Evolutionary conservation across 352 stramenopile genomes (phyloP).

Genomic region (Phytophthora citrophthora): DNA sequence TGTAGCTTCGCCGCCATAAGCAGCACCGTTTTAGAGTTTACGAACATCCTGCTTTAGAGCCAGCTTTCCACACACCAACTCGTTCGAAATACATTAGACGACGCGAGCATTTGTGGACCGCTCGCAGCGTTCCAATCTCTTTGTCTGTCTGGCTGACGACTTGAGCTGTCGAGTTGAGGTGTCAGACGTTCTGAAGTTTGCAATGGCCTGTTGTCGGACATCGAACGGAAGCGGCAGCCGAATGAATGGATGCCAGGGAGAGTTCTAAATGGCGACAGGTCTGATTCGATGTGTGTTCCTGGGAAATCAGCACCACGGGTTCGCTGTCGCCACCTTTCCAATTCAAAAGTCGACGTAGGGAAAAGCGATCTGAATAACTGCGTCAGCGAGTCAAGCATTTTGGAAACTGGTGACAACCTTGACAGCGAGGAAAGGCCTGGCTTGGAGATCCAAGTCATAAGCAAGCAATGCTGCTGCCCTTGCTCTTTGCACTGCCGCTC

Average conservation of each 20-base stretch:
- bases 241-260: constrained; percentile 3
- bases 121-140: neutral
- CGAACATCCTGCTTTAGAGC: neutral
- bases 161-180: constrained; percentile 20
- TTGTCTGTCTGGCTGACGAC: constrained; percentile 3
- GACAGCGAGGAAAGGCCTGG: constrained; percentile 10
- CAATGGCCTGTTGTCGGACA: constrained; percentile 18
- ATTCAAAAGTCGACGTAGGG: neutral
- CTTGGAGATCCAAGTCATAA: neutral
- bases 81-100: constrained; percentile 1
- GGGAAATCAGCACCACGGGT: neutral
- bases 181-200: constrained; percentile 19
- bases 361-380: neutral
- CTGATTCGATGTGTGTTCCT: constrained; percentile 3
- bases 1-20: constrained; percentile 4
- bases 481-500: constrained; percentile 15
- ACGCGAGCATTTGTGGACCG: neutral
- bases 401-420: neutral
- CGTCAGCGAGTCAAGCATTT: constrained; percentile 10
- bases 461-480: neutral
- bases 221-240: constrained; percentile 2
- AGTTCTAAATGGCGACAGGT: neutral
- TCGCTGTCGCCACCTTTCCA: neutral
- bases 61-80: neutral
- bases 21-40: neutral